Percentiles rank a stretch among this genome's conserved stretches.
Conservation (phyloP, 2,329 filamentous ascomycete genomes). For the Nothopassalora personata region DNA sequence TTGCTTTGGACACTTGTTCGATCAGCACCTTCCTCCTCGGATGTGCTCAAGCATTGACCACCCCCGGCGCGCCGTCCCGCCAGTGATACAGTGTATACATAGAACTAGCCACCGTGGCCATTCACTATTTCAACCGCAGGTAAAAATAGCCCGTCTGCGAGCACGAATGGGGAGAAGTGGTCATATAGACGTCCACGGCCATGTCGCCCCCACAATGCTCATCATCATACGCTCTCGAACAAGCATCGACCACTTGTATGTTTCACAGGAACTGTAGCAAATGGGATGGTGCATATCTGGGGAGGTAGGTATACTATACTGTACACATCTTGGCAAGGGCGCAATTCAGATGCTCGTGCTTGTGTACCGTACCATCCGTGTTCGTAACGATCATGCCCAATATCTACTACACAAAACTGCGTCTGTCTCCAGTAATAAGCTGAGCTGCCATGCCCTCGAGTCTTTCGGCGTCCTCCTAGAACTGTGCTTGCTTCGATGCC, state of each 20-base stretch:
- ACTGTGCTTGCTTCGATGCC: slow-evolving; percentile 27
- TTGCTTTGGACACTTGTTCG: too few relatives aligned
- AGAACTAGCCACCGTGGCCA: neutral
- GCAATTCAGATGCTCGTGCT: neutral
- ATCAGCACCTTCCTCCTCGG: neutral
- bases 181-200: too few relatives aligned
- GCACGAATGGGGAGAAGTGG: neutral
- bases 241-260: neutral
- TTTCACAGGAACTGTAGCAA: neutral
- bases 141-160: neutral
- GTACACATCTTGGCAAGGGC: too few relatives aligned
- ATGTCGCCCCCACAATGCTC: too few relatives aligned
- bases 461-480: neutral
- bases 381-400: neutral
- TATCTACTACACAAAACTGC: neutral
- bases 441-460: neutral
- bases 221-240: too few relatives aligned
- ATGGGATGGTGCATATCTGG: too few relatives aligned
- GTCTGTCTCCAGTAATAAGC: neutral
- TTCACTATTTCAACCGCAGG: neutral
- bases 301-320: too few relatives aligned
- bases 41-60: neutral
- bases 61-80: neutral
- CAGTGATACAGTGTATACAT: too few relatives aligned
- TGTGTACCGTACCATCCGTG: neutral